Percentiles rank a stretch among this genome's conserved stretches.
These are phyloP conservation scores for Teratosphaeria zuluensis DNA, from an alignment of 2,329 filamentous ascomycete genomes.

Conservation along the genomic window DNA sequence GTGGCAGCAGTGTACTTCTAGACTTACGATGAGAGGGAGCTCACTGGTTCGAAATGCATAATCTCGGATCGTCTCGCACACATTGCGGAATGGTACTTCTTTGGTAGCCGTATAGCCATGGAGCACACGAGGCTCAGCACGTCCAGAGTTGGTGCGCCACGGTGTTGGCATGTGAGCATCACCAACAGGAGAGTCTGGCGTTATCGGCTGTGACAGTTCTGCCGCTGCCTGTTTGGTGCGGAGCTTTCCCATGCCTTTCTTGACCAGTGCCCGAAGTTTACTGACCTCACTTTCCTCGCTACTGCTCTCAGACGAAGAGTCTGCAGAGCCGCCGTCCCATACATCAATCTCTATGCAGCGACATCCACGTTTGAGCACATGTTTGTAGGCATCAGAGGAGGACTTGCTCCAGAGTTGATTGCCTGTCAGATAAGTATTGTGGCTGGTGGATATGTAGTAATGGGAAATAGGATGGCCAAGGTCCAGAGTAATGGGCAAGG, in stretches of 20 bases:
- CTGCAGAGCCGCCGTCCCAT: slow-evolving; percentile 57
- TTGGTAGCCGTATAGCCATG: slow-evolving; percentile 66
- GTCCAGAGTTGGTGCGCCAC: slow-evolving; percentile 18
- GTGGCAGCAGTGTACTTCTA: slow-evolving; percentile 77
- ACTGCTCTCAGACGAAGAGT: too few species aligned
- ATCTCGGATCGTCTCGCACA: slow-evolving; percentile 70
- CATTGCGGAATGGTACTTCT: slow-evolving; percentile 76
- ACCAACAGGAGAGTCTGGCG: neutral
- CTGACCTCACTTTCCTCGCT: too few species aligned
- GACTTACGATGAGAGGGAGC: slow-evolving; percentile 78
- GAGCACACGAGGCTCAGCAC: slow-evolving; percentile 9
- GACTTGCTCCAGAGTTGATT: slow-evolving; percentile 75
- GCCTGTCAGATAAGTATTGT: slow-evolving; percentile 86
- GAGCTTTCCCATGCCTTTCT: too few species aligned
- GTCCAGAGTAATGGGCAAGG: slow-evolving; percentile 16
- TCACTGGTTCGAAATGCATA: slow-evolving; percentile 63
- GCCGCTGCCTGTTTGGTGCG: too few species aligned
- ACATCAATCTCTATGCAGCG: slow-evolving; percentile 93
- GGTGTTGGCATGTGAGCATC: slow-evolving; percentile 17
- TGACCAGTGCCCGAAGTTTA: too few species aligned
- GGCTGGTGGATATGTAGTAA: slow-evolving; percentile 90
- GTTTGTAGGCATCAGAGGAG: slow-evolving; percentile 67
- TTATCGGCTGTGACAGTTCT: neutral
- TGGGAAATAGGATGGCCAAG: slow-evolving; percentile 57
- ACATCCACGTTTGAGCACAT: slow-evolving; percentile 61